A percentile compares a stretch with the other conserved stretches of the same genome.
These are phyloP conservation scores for Marasmius tenuissimus DNA, from an alignment of 1,284 basidiomycete genomes.

Conservation along the genomic window DNA sequence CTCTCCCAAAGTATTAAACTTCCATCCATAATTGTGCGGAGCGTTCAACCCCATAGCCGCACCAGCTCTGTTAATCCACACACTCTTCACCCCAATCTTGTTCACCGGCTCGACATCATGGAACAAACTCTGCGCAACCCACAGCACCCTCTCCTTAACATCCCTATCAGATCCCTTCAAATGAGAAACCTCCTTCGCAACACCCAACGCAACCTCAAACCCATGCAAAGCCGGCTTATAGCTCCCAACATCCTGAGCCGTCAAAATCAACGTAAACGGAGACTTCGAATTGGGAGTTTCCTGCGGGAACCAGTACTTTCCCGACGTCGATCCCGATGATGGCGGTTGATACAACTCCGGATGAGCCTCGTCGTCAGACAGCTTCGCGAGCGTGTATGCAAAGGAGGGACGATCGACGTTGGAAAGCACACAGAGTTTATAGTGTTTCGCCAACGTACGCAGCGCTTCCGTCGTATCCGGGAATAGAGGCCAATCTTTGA, in stretches of 20 bases:
- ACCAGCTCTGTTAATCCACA: neutral
- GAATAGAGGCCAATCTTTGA: constrained; percentile 64
- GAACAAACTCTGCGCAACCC: constrained; percentile 29
- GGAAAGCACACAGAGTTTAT: constrained; percentile 69
- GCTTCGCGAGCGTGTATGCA: constrained; percentile 53
- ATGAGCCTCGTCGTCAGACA: constrained; percentile 40
- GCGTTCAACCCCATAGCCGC: neutral
- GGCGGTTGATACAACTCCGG: constrained; percentile 19
- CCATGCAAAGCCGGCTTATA: constrained; percentile 70
- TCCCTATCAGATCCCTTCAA: constrained; percentile 35
- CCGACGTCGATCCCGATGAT: constrained; percentile 16
- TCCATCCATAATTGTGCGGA: neutral
- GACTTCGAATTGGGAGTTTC: constrained; percentile 41
- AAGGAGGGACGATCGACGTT: constrained; percentile 73
- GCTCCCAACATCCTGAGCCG: constrained; percentile 64
- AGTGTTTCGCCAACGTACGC: constrained; percentile 54
- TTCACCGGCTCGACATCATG: neutral
- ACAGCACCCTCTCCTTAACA: constrained; percentile 35
- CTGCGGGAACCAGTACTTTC: constrained; percentile 39
- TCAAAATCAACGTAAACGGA: constrained; percentile 63
- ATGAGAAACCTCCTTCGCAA: constrained; percentile 41
- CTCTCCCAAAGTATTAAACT: neutral
- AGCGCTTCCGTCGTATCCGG: constrained; percentile 65
- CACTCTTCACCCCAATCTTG: neutral
- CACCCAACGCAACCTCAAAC: constrained; percentile 50